Evolutionary conservation across 2,329 filamentous ascomycete species (phyloP).

Genomic region (Mycogone perniciosa): DNA sequence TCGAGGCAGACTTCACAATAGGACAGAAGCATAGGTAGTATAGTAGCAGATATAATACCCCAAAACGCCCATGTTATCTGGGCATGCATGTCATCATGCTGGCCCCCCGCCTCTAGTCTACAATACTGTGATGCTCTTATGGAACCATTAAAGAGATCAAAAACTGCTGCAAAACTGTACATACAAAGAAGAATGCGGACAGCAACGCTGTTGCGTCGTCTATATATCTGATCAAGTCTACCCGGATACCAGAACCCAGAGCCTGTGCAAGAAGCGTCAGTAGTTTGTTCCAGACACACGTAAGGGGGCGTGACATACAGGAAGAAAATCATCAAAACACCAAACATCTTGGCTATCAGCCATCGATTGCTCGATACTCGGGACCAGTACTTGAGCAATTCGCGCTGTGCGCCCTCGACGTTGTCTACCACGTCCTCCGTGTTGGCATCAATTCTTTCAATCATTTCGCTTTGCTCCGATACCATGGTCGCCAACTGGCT

Average conservation of each 20-base stretch:
- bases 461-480: constrained; percentile 94
- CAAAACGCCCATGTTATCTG: too few relatives aligned
- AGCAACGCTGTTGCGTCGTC: constrained; percentile 1
- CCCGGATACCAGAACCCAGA: constrained; percentile 36
- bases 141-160: too few relatives aligned
- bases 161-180: not conserved
- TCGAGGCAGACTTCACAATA: too few relatives aligned
- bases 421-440: constrained; percentile 98
- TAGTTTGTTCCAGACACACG: not conserved
- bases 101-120: too few relatives aligned
- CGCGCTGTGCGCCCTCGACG: constrained; percentile 90
- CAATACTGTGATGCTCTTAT: too few relatives aligned
- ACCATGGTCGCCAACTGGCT: constrained; percentile 95
- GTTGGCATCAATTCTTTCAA: constrained; percentile 93
- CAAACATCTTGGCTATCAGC: constrained; percentile 74
- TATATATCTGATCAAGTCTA: constrained; percentile 16
- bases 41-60: too few relatives aligned
- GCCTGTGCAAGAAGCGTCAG: constrained; percentile 21
- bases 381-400: constrained; percentile 95
- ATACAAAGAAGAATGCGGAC: not conserved
- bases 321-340: constrained; percentile 93
- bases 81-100: not conserved
- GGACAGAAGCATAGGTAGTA: too few relatives aligned
- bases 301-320: constrained; percentile 39
- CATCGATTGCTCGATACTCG: constrained; percentile 91